Evolutionary conservation across 139 green algal genomes (phyloP), one percentile per base, ranked within the genome.

Genomic region (Dunaliella sp.): DNA sequence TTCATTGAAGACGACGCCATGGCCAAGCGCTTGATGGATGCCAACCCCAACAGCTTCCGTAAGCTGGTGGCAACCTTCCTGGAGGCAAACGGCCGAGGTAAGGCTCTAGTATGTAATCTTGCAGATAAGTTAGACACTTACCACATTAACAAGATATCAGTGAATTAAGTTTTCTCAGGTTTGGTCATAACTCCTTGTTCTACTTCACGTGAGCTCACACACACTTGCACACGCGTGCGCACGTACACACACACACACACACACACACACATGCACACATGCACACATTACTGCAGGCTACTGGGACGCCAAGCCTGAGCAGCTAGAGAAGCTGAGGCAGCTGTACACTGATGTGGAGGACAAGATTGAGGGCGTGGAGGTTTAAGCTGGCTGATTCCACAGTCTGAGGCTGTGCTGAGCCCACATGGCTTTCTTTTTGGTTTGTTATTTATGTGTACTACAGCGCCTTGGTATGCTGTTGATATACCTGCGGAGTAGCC

Each of bases 1-100:
- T 99, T 98, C 95, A 99, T 99, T 81, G 95, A 98, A 86, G 97
- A 99, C 89, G 88, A 92, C 0, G 97, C 97, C 78, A 99, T 99
- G 97, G 94, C 96, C 24, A 88, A 97, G 92, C 92, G 97, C 31
- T 88, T 99, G 59, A 95, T 99, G 95, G 94, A 98, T 75, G 94
- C 97, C 76, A 99, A 99, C 93, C 97, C 97, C 86, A 99, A 98
- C 95, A 96, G 89, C 48, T 95, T 95, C 89, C 85, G 92, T 58
- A 95, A 94, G 89, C 87, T 95, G 85, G 93, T 98, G 74, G 95
- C 97, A 37, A 99, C 97, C 81, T 99, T 99, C 94, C 90, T 99
- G 84, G 97, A 99, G 92, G 97, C 97, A 59, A 99, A 99, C 86
- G 97, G 97, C 16, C 94, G 97, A 73, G 97, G 96, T 33, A 98